phyloP scores from a whole-genome alignment of 331 rosid genomes.

The Cydonia oblonga region DNA sequence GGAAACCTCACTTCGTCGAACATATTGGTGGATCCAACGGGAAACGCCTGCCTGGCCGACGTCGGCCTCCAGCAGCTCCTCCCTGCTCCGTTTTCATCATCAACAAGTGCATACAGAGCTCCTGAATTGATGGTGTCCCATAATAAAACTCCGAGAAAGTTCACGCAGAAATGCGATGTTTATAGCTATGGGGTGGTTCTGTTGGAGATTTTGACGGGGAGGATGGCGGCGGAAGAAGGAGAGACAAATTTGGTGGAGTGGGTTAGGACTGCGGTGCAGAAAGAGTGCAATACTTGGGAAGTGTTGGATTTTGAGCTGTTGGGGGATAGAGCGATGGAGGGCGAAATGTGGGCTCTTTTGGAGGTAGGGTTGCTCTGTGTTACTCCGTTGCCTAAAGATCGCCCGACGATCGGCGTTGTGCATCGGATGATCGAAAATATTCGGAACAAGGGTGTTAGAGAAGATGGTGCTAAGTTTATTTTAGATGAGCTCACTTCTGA shows the following conservation, averaged over 20 bases:
- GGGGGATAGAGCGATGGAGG: constrained; percentile 7
- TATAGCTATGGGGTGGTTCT: constrained; percentile 23
- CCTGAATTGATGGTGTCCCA: neutral
- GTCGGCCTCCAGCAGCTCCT: constrained; percentile 12
- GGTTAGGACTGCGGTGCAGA: neutral
- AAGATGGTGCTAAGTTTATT: neutral
- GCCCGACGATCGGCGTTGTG: constrained; percentile 18
- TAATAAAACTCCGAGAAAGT: neutral
- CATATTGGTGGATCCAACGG: constrained; percentile 6
- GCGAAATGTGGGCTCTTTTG: constrained; percentile 13
- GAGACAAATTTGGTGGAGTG: constrained; percentile 2
- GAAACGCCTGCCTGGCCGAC: constrained; percentile 12
- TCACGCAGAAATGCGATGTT: constrained; percentile 10
- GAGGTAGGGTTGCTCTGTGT: constrained; percentile 20
- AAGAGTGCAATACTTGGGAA: constrained; percentile 8
- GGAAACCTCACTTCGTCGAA: constrained; percentile 16
- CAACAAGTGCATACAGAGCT: neutral
- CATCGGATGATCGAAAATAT: constrained; percentile 17
- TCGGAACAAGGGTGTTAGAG: neutral
- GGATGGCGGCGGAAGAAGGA: neutral
- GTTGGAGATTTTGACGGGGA: constrained; percentile 21
- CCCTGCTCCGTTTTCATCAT: neutral
- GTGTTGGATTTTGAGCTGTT: constrained; percentile 19
- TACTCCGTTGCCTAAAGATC: constrained; percentile 10
- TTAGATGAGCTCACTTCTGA: constrained; percentile 7